phyloP scores from a whole-genome alignment of 1,139 yeast genomes.

The Suhomyces wounanorum region DNA sequence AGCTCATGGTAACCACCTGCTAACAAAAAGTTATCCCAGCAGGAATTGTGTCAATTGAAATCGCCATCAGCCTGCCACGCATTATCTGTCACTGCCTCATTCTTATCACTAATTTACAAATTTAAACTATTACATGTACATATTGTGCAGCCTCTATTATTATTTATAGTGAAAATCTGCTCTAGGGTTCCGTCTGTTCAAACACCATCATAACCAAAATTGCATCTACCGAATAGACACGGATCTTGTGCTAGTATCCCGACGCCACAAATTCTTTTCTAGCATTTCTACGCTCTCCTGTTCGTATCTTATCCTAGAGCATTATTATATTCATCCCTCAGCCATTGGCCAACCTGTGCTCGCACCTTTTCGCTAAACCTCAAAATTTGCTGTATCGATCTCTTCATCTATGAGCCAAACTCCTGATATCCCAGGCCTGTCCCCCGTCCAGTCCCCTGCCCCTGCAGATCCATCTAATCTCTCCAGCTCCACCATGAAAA shows the following conservation, averaged over 20 bases:
- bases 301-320: not conserved
- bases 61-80: not conserved
- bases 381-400: not conserved
- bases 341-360: not conserved
- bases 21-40: not conserved
- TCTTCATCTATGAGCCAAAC: constrained; percentile 9
- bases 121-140: not conserved
- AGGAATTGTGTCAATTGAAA: not conserved
- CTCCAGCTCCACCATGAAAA: constrained; percentile 9
- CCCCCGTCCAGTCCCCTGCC: constrained; percentile 2
- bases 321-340: not conserved
- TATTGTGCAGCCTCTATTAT: not conserved
- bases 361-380: constrained; percentile 2
- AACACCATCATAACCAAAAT: not conserved
- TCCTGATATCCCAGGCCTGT: constrained; percentile 4
- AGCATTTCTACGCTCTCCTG: not conserved
- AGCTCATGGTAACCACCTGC: no score
- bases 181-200: not conserved
- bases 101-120: not conserved
- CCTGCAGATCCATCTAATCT: not conserved
- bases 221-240: not conserved
- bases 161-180: not conserved
- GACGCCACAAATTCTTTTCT: not conserved
- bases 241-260: not conserved
- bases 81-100: not conserved